phyloP scores from a whole-genome alignment of 1,284 basidiomycete genomes.

The Moniliophthora roreri region DNA sequence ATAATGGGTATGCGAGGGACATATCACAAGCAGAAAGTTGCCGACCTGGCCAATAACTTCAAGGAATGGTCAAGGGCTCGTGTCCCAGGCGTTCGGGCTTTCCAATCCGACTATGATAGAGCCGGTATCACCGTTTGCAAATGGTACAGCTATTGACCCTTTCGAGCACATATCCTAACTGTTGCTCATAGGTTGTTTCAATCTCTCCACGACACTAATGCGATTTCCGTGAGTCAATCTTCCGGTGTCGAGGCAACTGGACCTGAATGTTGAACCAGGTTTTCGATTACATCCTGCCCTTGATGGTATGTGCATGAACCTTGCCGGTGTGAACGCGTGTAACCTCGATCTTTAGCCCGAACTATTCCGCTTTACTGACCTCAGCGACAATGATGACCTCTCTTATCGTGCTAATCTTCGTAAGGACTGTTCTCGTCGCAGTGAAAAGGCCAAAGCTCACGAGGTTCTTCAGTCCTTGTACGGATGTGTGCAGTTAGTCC shows the following conservation, averaged over 20 bases:
- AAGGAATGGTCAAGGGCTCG: slow-evolving; percentile 69
- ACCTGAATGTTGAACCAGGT: slow-evolving; percentile 16
- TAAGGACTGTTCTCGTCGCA: neutral
- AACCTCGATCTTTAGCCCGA: slow-evolving; percentile 49
- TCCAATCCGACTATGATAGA: slow-evolving; percentile 83
- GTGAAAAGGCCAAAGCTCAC: too few species aligned
- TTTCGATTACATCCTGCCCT: slow-evolving; percentile 80
- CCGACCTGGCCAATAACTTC: slow-evolving; percentile 62
- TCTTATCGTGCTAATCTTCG: slow-evolving; percentile 50
- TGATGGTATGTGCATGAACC: slow-evolving; percentile 52
- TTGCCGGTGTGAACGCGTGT: slow-evolving; percentile 7
- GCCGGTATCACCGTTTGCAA: slow-evolving; percentile 21
- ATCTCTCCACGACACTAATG: slow-evolving; percentile 72
- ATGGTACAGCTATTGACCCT: slow-evolving; percentile 4
- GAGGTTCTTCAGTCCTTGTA: slow-evolving; percentile 43
- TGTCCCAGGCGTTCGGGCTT: slow-evolving; percentile 71
- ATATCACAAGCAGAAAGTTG: slow-evolving; percentile 59
- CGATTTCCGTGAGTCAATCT: slow-evolving; percentile 44
- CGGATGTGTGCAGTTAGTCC: slow-evolving; percentile 76
- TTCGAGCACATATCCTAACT: slow-evolving; percentile 58
- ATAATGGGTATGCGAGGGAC: slow-evolving; percentile 77
- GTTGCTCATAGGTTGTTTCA: slow-evolving; percentile 78
- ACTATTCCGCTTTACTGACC: slow-evolving; percentile 72
- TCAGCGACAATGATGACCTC: slow-evolving; percentile 73
- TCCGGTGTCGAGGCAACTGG: too few species aligned